phyloP scores from a whole-genome alignment of 257 asterid genomes.

The Penstemon davidsonii region DNA sequence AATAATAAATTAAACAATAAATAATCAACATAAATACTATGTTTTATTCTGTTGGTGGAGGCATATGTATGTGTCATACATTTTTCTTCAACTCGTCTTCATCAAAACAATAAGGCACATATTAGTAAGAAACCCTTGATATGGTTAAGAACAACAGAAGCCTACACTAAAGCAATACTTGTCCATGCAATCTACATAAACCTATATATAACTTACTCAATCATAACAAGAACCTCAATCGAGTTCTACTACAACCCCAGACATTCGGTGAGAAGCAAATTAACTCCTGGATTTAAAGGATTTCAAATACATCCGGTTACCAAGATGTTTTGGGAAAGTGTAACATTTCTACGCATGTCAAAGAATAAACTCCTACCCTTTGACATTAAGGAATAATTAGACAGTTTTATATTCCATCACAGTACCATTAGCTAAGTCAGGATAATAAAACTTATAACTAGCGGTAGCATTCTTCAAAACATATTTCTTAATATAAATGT shows the following conservation, averaged over 20 bases:
- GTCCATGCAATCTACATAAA: slow-evolving; percentile 14
- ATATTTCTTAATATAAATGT: no score
- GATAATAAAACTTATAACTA: no score
- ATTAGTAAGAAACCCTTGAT: neutral
- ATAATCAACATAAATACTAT: neutral
- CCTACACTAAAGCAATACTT: slow-evolving; percentile 1
- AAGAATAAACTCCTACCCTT: no score
- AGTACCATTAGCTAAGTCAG: no score
- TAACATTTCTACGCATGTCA: no score
- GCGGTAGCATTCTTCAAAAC: neutral
- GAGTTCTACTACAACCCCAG: slow-evolving; percentile 5
- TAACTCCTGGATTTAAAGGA: neutral
- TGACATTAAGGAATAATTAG: no score
- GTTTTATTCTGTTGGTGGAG: neutral
- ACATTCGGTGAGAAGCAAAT: neutral
- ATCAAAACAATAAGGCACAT: slow-evolving; percentile 5
- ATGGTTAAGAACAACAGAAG: slow-evolving; percentile 8
- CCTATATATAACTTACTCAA: neutral
- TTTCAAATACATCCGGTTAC: neutral
- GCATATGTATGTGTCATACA: neutral
- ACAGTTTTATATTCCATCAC: no score
- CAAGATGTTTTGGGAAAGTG: neutral
- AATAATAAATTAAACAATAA: neutral
- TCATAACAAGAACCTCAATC: slow-evolving; percentile 1
- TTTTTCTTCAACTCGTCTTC: slow-evolving; percentile 7